Percentiles rank a stretch among this genome's conserved stretches.
These are phyloP conservation scores for Henckelia pumila DNA, from an alignment of 257 asterid genomes.

Conservation along the genomic window DNA sequence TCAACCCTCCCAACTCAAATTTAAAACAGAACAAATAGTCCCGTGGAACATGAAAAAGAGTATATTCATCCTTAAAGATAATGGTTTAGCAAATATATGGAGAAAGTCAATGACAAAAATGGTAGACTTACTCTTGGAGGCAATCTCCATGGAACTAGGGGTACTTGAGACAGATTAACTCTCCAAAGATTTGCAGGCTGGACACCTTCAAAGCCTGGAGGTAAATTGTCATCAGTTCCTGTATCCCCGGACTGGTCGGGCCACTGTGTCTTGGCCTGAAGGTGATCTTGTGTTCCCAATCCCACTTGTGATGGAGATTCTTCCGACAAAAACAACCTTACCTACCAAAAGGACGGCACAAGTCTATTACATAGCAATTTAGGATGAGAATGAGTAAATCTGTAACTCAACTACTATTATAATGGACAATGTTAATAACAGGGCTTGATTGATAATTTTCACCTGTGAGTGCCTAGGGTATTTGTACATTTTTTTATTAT, in stretches of 20 bases:
- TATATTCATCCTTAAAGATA: constrained; percentile 8
- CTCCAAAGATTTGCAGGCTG: constrained; percentile 51
- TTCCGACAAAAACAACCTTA: constrained; percentile 75
- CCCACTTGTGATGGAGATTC: constrained; percentile 84
- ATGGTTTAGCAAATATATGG: constrained; percentile 8
- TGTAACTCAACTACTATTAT: constrained; percentile 12
- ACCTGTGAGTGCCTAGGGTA: not conserved
- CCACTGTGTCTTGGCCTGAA: constrained; percentile 71
- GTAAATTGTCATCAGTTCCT: constrained; percentile 66
- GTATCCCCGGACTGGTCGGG: constrained; percentile 40
- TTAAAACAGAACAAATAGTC: not conserved
- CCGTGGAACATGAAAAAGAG: constrained; percentile 11
- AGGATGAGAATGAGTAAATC: not conserved
- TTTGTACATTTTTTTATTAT: no score
- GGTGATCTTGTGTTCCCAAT: constrained; percentile 68
- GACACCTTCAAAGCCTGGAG: constrained; percentile 84
- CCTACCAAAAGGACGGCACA: constrained; percentile 44
- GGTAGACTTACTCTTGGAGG: constrained; percentile 64
- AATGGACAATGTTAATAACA: not conserved
- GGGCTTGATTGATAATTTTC: not conserved
- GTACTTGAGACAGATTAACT: constrained; percentile 60
- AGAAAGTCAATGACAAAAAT: not conserved
- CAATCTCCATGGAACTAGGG: constrained; percentile 65
- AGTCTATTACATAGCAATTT: constrained; percentile 16
- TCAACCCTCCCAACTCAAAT: not conserved